These are phyloP conservation scores for Kentomonas sorsogonicus DNA, from an alignment of 208 protist genomes.

Conservation along the genomic window DNA sequence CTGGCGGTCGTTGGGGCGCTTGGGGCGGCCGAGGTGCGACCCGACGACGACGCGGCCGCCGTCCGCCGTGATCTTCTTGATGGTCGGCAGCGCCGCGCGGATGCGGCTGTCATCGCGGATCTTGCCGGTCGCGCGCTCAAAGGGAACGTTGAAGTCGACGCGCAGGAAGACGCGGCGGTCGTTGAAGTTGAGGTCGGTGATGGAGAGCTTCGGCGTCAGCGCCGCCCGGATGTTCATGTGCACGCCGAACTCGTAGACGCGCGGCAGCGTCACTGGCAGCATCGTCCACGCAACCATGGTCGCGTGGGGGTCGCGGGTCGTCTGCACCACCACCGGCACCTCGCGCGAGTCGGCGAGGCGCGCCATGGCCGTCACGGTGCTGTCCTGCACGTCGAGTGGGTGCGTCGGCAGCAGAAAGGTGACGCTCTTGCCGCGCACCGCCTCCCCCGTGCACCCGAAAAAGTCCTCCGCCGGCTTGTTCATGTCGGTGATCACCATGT, in stretches of 20 bases:
- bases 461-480: slow-evolving; percentile 67
- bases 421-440: slow-evolving; percentile 84
- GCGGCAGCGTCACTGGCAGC: slow-evolving; percentile 64
- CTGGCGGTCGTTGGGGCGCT: slow-evolving; percentile 88
- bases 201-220: slow-evolving; percentile 81
- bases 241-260: slow-evolving; percentile 83
- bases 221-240: slow-evolving; percentile 85
- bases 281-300: slow-evolving; percentile 87
- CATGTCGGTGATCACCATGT: slow-evolving; percentile 88
- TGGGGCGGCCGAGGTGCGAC: slow-evolving; percentile 98
- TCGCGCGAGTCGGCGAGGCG: slow-evolving; percentile 49
- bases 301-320: slow-evolving; percentile 81
- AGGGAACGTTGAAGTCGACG: slow-evolving; percentile 99
- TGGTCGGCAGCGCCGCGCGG: slow-evolving; percentile 94
- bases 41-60: slow-evolving; percentile 90
- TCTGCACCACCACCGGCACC: slow-evolving; percentile 78
- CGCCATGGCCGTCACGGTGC: slow-evolving; percentile 73
- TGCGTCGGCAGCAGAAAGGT: slow-evolving; percentile 84
- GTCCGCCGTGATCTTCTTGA: slow-evolving; percentile 92
- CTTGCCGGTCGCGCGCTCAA: slow-evolving; percentile 81
- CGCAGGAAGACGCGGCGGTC: slow-evolving; percentile 94
- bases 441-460: slow-evolving; percentile 66
- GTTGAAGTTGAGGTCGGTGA: slow-evolving; percentile 82
- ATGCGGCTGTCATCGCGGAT: slow-evolving; percentile 97
- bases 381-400: slow-evolving; percentile 77